A percentile compares a stretch with the other conserved stretches of the same genome.
Conservation (phyloP, 495 filamentous ascomycete species). For the Cairneyella variabilis region DNA sequence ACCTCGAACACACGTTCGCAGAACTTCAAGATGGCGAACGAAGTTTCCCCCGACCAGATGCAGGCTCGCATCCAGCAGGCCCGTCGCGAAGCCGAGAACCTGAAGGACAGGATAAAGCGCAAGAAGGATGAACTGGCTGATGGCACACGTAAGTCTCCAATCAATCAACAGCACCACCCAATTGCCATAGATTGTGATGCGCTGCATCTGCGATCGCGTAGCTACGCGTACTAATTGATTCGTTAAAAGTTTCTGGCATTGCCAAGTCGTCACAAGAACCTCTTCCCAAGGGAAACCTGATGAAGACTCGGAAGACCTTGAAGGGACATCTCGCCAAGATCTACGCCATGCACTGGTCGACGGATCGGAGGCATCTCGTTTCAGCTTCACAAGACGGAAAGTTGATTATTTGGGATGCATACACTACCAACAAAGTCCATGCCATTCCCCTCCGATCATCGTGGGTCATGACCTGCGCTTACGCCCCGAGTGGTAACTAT, state of each 20-base stretch:
- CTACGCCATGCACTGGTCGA: constrained; percentile 99
- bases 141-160: constrained; percentile 75
- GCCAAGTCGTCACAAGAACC: constrained; percentile 83
- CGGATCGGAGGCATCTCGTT: constrained; percentile 94
- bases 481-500: constrained; percentile 96
- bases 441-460: constrained; percentile 97
- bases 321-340: constrained; percentile 99
- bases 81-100: constrained; percentile 92
- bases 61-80: constrained; percentile 87
- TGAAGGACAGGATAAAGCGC: constrained; percentile 98
- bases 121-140: constrained; percentile 99
- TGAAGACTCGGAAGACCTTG: constrained; percentile 92
- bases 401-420: constrained; percentile 99
- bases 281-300: constrained; percentile 81
- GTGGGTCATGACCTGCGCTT: constrained; percentile 99
- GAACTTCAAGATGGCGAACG: constrained; percentile 36
- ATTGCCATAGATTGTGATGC: not conserved
- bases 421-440: constrained; percentile 99
- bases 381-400: constrained; percentile 99
- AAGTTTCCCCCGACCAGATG: constrained; percentile 59
- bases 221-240: constrained; percentile 28
- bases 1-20: constrained; percentile 8
- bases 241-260: constrained; percentile 76
- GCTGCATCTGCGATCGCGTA: not conserved
- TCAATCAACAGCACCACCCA: not conserved